These are phyloP conservation scores for Myxozyma mucilagina DNA, from an alignment of 805 yeast species.

Conservation along the genomic window DNA sequence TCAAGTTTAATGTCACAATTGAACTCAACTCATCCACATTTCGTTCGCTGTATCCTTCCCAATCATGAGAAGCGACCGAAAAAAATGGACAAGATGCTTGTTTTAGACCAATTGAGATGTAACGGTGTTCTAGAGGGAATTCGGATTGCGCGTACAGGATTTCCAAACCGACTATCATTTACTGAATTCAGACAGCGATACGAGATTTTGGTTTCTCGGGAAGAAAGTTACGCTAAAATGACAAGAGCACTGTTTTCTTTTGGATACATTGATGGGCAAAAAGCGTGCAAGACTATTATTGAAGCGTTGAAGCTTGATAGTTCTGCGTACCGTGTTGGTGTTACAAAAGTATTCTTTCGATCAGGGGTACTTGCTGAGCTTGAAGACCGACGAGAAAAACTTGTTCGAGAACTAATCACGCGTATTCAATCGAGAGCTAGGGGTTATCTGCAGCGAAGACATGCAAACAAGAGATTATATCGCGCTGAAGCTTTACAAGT, in stretches of 20 bases:
- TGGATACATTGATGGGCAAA: constrained; percentile 52
- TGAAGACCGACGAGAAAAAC: constrained; percentile 72
- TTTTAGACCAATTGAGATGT: constrained; percentile 86
- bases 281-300: constrained; percentile 67
- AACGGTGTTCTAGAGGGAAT: constrained; percentile 99
- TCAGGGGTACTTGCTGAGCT: constrained; percentile 76
- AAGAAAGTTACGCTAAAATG: constrained; percentile 23
- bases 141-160: constrained; percentile 94
- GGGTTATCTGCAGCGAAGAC: constrained; percentile 61
- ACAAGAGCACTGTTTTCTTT: background rate
- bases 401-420: constrained; percentile 56
- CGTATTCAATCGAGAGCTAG: constrained; percentile 63
- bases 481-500: constrained; percentile 70
- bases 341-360: constrained; percentile 71
- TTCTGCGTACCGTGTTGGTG: constrained; percentile 63
- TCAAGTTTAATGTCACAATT: constrained; percentile 68
- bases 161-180: constrained; percentile 87
- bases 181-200: constrained; percentile 77
- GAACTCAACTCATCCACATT: constrained; percentile 85
- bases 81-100: constrained; percentile 69
- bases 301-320: constrained; percentile 61
- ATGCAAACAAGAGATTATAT: constrained; percentile 51
- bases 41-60: constrained; percentile 94
- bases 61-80: constrained; percentile 72
- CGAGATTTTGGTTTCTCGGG: constrained; percentile 59